Percentiles rank a stretch among this genome's conserved stretches.
Conservation (phyloP, 352 stramenopile species). For the Stramenopiles sp. region DNA sequence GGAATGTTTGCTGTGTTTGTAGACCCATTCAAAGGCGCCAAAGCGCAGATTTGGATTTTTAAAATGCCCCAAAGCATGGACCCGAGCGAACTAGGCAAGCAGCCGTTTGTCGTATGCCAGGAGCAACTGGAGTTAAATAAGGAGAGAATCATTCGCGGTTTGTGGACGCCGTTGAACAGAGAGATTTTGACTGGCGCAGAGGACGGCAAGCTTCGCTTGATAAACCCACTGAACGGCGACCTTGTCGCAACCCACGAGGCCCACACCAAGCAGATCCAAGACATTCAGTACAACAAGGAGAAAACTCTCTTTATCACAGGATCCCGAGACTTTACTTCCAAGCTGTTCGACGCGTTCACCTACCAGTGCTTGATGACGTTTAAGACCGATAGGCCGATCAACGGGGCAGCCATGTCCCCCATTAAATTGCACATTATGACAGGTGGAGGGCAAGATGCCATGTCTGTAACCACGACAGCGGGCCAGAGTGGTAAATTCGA, state of each 20-base stretch:
- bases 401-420: slow-evolving; percentile 89
- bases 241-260: slow-evolving; percentile 41
- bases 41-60: too few relatives aligned
- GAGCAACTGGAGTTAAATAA: too few relatives aligned
- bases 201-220: slow-evolving; percentile 50
- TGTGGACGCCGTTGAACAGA: slow-evolving; percentile 61
- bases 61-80: too few relatives aligned
- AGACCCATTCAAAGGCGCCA: too few relatives aligned
- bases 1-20: too few relatives aligned
- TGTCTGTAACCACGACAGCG: slow-evolving; percentile 86
- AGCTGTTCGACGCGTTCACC: slow-evolving; percentile 82
- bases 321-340: slow-evolving; percentile 88
- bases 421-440: slow-evolving; percentile 85
- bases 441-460: slow-evolving; percentile 92
- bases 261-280: slow-evolving; percentile 89
- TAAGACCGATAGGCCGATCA: slow-evolving; percentile 91
- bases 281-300: slow-evolving; percentile 78
- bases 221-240: slow-evolving; percentile 37
- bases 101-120: too few relatives aligned
- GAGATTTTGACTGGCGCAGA: slow-evolving; percentile 57
- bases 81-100: too few relatives aligned
- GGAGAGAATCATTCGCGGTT: slow-evolving; percentile 45
- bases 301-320: slow-evolving; percentile 90
- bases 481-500: slow-evolving; percentile 71
- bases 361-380: slow-evolving; percentile 91